A percentile compares a stretch with the other conserved stretches of the same genome.
Evolutionary conservation across 495 filamentous ascomycete genomes (phyloP).

Genomic region (Terfezia claveryi): DNA sequence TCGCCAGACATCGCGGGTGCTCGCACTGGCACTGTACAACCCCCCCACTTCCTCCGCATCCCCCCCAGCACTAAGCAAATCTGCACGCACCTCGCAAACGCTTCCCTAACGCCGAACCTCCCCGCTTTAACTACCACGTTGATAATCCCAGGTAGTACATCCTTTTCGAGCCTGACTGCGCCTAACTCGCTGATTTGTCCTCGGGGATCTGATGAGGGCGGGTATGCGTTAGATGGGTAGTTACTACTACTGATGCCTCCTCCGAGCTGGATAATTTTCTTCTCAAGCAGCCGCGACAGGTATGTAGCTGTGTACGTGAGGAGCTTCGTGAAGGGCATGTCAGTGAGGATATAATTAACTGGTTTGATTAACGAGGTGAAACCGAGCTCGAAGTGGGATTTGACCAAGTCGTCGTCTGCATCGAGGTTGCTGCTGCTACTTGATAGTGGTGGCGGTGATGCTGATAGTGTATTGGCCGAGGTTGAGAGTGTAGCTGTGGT

Average conservation of each 20-base stretch:
- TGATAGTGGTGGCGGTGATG: too few relatives aligned
- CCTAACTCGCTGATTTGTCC: constrained; percentile 65
- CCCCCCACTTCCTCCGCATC: constrained; percentile 72
- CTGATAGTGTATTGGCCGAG: too few relatives aligned
- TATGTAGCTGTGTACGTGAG: constrained; percentile 49
- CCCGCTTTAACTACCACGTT: constrained; percentile 50
- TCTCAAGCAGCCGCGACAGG: constrained; percentile 60
- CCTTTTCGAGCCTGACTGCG: constrained; percentile 67
- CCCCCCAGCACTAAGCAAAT: constrained; percentile 86
- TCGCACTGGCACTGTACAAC: constrained; percentile 37
- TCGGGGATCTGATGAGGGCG: constrained; percentile 9
- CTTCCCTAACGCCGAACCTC: constrained; percentile 57
- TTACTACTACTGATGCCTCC: too few relatives aligned
- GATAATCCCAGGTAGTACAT: constrained; percentile 62
- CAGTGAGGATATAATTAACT: constrained; percentile 59
- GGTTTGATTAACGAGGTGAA: constrained; percentile 76
- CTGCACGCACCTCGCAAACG: constrained; percentile 60
- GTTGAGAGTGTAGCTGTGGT: background rate
- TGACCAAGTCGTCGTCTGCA: constrained; percentile 33
- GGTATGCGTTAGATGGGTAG: constrained; percentile 26
- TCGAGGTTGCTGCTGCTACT: too few relatives aligned
- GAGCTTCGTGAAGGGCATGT: constrained; percentile 44
- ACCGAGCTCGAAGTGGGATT: constrained; percentile 48
- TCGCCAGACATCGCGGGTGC: too few relatives aligned
- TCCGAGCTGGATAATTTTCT: constrained; percentile 45